Base-by-base conservation (phyloP, 176 grass and related monocot species). In the Carex scoparia region DNA sequence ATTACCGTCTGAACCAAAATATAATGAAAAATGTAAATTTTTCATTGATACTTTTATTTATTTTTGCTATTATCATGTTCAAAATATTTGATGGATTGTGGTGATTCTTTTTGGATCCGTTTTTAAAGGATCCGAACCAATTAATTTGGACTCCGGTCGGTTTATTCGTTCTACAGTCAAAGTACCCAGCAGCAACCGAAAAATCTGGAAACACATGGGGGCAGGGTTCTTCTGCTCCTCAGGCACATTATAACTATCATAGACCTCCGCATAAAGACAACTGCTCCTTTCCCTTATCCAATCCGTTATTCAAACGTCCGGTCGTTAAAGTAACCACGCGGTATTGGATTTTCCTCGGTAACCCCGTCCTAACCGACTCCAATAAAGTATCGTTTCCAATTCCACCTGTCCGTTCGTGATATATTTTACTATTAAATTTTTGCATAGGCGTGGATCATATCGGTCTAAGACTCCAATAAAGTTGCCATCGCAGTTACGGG, bases 1-100 rank as follows among this genome's bases (percentile, higher is more conserved):
- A 95, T 98, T 56, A 98, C 91, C 31, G 87, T 94, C 75, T 98
- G 69, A 84, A 27, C 27, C 44, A 61, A n/a, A 67, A 30, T 64
- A 55, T 55, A 59, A 81, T 66, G 2, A 48, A 18, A 64, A 44
- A 3, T 81, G 59, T 28, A 19, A 44, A n/a, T 9, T 19, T 27
- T 49, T 51, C 19, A 42, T 18, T 15, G 2, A 40, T 18, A 15
- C 11, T 38, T 13, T 15, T 67, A 7, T 37, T 1, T 69, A 37
- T 16, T 15, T 69, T 40, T 69, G 14, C 32, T 40, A 69, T 40
- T 38, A 33, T 40, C 33, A 16, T 18, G 33, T 63, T 69, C 66
- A 69, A 23, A 62, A 62, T 70, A 70, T 40, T 15, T 2, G 8
- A 70, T 70, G 16, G 15, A 42, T 81, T 18, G 7, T 62, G 4